Evolutionary conservation across 75 land plant genomes (phyloP).

Genomic region (Selaginella moellendorffii): DNA sequence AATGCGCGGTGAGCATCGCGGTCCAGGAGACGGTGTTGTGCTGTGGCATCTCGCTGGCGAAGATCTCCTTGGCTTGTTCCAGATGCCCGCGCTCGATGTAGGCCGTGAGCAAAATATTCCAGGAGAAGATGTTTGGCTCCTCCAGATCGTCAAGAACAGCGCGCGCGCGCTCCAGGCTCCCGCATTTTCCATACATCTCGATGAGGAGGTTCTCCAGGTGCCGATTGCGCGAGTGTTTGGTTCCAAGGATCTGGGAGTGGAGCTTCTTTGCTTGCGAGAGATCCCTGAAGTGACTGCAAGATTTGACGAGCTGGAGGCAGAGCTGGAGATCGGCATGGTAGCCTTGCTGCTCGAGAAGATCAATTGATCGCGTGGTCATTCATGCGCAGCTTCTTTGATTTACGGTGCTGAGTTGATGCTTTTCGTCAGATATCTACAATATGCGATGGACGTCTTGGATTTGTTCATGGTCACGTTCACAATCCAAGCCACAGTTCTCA

Average conservation of each 20-base stretch:
- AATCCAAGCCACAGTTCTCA: no score
- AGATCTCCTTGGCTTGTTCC: background rate
- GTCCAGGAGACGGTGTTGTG: conserved; percentile 6
- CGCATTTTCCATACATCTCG: conserved; percentile 7
- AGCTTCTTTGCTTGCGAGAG: background rate
- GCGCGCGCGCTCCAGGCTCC: conserved; percentile 2
- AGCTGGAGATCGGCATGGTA: background rate
- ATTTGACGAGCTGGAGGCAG: background rate
- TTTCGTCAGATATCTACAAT: no score
- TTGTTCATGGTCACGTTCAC: no score
- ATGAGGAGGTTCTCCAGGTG: conserved; percentile 1
- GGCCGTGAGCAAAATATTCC: background rate
- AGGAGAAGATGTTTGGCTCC: conserved; percentile 1
- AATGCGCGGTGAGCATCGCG: background rate
- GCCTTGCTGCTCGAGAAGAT: no score
- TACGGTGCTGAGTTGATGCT: no score
- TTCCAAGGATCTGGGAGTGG: background rate
- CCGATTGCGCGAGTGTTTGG: background rate
- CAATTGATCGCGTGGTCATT: no score
- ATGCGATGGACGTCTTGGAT: no score
- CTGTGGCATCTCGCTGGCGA: background rate
- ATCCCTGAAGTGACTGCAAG: background rate
- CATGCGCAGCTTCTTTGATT: no score
- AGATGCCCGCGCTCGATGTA: background rate
- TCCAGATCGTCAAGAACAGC: background rate